A percentile compares a stretch with the other conserved stretches of the same genome.
phyloP scores from a whole-genome alignment of 2,329 filamentous ascomycete species.

The Curvularia sp. region DNA sequence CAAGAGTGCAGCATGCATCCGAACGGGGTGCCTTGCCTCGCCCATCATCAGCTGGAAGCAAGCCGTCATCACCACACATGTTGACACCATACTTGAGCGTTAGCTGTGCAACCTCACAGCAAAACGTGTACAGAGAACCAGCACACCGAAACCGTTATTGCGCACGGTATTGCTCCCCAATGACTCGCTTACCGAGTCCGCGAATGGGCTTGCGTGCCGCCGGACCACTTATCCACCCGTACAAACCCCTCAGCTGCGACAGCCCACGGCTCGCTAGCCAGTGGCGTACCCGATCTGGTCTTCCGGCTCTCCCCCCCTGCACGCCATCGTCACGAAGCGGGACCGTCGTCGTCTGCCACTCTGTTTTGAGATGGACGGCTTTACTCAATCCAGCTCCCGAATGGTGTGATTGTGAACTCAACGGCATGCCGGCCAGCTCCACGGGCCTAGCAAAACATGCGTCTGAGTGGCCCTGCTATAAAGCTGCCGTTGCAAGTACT shows the following conservation, averaged over 20 bases:
- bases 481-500: conserved; percentile 21
- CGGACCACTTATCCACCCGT: conserved; percentile 26
- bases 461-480: conserved; percentile 24
- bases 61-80: background rate
- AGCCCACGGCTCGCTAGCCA: conserved; percentile 28
- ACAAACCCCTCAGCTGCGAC: conserved; percentile 29
- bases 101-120: background rate
- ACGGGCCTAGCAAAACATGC: conserved; percentile 21
- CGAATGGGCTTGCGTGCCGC: conserved; percentile 28
- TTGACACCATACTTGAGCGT: background rate
- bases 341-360: conserved; percentile 14
- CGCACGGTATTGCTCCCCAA: conserved; percentile 24
- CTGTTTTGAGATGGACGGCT: conserved; percentile 15
- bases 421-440: conserved; percentile 31
- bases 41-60: background rate
- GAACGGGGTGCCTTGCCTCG: background rate
- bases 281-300: conserved; percentile 21
- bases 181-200: conserved; percentile 21
- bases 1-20: background rate
- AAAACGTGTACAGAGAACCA: conserved; percentile 2
- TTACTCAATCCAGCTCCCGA: conserved; percentile 10
- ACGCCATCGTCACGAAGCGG: conserved; percentile 15
- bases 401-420: conserved; percentile 24
- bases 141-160: conserved; percentile 27
- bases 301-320: conserved; percentile 25